Evolutionary conservation across 306 rosid species (phyloP), one percentile per base, ranked within the genome.

Genomic region (Quercus gilva): DNA sequence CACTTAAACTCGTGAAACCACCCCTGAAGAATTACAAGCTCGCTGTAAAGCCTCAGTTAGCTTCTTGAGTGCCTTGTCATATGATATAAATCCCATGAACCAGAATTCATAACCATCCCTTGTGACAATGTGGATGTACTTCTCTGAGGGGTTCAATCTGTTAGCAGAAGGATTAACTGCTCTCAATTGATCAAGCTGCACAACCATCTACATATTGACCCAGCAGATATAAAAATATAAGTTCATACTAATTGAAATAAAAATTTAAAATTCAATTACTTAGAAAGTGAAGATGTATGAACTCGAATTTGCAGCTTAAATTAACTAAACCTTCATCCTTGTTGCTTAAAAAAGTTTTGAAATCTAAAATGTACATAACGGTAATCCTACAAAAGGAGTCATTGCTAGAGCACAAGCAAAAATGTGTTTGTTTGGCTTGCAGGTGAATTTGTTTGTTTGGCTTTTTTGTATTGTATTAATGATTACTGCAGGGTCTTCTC

Each of bases 61-160:
- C 83, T 86, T 83, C 78, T 81, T 83, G 83, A 92, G 87, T 74
- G 98, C 93, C 74, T 76, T 91, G 71, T 86, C 92, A 69, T 84
- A 91, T 10, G 94, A 88, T 60, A 94, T 71, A 73, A 94, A 91
- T 6, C 96, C 97, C 97, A 89, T 83, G 82, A 92, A 92, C 72
- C 84, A 85, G 83, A 87, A 90, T 80, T 94, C 90, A 85, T 87
- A 86, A 11, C 89, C 90, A 73, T 91, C 97, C 49, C 86, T 82
- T 37, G 97, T 85, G 60, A 79, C 76, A 33, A 88, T 3, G 55
- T 85, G 87, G 51, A 89, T 79, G 80, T 85, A 72, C 69, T 86
- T 89, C 68, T 92, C 93, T 55, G 81, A 78, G 2, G 94, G 85
- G 60, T 89, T 89, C 86, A 83, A 77, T 71, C 80, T 86, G 69